Evolutionary conservation across 208 protist species (phyloP), one percentile per base, ranked within the genome.

Genomic region (Vickermania ingenoplastis): DNA sequence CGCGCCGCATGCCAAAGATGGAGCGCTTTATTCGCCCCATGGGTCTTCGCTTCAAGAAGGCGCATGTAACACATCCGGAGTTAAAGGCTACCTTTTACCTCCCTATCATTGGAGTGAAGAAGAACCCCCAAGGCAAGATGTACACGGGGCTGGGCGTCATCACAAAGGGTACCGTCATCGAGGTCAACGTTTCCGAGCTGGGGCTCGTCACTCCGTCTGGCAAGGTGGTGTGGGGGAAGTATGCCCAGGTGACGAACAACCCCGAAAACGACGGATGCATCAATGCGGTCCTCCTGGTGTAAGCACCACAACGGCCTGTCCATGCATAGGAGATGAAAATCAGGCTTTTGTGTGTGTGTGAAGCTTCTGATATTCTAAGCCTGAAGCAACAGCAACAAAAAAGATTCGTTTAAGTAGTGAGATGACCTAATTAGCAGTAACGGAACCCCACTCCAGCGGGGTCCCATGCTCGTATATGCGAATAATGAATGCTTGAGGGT

Each of bases 261-360:
- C 99, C 99, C 2, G 99, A 99, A 76, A 98, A 99, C 66, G 99
- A 99, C 69, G 99, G 98, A 24, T 99, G 97, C 80, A 99, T 99
- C 71, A 99, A 99, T 68, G 98, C 98, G 4, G 92, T 99, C 21
- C 83, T 99, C 25, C 81, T 99, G 1, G 98, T 99, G 23, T 99
- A 97, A 93, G 49, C 21, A 22, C n/a, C n/a, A n/a, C n/a, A n/a
- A n/a, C n/a, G n/a, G n/a, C n/a, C n/a, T 48, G 14, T n/a, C 14
- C 41, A 48, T 48, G 41, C 41, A 48, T 17, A n/a, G 13, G 41
- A 48, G 41, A 48, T 13, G 14, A 13, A n/a, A 48, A n/a, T n/a
- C 41, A 48, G 14, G 17, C 17, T n/a, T 48, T 48, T 48, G 41
- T 48, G 17, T 17, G 41, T 48, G 41, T 48, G 41, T 17, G 17